These are phyloP conservation scores for Pleurotus giganteus DNA, from an alignment of 768 basidiomycete species.

Conservation along the genomic window DNA sequence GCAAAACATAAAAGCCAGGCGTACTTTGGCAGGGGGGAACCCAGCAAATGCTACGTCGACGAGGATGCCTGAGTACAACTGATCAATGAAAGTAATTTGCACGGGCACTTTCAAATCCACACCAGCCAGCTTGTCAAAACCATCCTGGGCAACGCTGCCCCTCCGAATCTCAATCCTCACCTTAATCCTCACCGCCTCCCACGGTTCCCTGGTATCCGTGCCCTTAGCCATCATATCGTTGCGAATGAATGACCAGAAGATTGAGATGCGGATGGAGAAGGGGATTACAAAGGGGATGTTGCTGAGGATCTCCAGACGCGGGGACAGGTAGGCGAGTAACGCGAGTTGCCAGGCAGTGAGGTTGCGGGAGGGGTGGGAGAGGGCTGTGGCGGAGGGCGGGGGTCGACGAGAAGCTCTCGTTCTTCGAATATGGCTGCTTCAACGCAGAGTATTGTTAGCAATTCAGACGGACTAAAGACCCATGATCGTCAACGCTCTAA, in stretches of 20 bases:
- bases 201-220: conserved; percentile 16
- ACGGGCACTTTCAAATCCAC: conserved; percentile 79
- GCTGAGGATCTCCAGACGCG: conserved; percentile 86
- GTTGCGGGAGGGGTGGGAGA: conserved; percentile 14
- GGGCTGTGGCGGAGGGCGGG: conserved; percentile 7
- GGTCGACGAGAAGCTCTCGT: conserved; percentile 38
- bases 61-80: conserved; percentile 95
- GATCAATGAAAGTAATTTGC: conserved; percentile 90
- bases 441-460: conserved; percentile 29
- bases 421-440: conserved; percentile 89
- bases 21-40: conserved; percentile 89
- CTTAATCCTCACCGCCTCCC: conserved; percentile 17
- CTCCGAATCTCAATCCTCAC: conserved; percentile 62
- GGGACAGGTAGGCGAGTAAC: conserved; percentile 73
- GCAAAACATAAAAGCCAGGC: conserved; percentile 3
- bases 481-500: conserved; percentile 87
- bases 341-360: conserved; percentile 70
- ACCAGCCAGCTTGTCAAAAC: conserved; percentile 80
- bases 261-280: conserved; percentile 85
- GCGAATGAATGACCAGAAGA: conserved; percentile 81
- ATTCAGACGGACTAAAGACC: conserved; percentile 33
- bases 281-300: conserved; percentile 96
- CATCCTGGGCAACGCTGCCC: conserved; percentile 81
- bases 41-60: conserved; percentile 93
- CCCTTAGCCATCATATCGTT: conserved; percentile 47